Base-by-base conservation (phyloP, 2,329 filamentous ascomycete genomes). In the Aspergillus nomiae region DNA sequence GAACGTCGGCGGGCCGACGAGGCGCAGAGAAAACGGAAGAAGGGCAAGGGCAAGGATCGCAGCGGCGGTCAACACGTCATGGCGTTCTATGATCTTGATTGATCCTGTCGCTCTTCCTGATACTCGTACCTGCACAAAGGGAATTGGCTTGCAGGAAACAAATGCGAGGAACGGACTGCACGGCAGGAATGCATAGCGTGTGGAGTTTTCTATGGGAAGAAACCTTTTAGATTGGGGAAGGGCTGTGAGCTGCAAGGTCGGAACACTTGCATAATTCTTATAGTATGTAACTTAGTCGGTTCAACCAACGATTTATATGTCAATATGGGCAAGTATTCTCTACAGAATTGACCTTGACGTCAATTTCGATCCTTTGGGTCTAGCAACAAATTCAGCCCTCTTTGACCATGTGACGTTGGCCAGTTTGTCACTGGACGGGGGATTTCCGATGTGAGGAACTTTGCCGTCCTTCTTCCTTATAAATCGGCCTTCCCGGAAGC, bases 21-120 rank as follows among this genome's bases (percentile, higher is more conserved):
- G 63, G 82, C 78, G 74, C 84, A 81, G 73, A 84, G 80, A 72
- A 80, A 80, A 71, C 73, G 73, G 63, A 83, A 81, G 74, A 76
- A 78, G 70, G 73, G 71, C 61, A 83, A 81, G 67, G 76, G 78
- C 50, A 82, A 81, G 62, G 77, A 78, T 62, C 75, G 74, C 54
- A 72, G 71, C 58, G 73, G 75, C 51, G 76, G 69, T 58, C 73
- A 73, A 51, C 75, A 81, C 63, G 72, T 82, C 43, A 79, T 80
- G 72, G 79, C 74, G 9, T 82, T 82, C 62, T 67, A 74, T 55
- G 80, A 77, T 65, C 63, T 82, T 60, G 79, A 80, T 71, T 82
- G 67, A 77, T 67, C 68, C 68, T 69, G 69, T 57, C 45, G n/a
- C 43, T 61, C 24, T 61, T 50, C 28, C 55, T 59, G 61, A 67